phyloP scores from a whole-genome alignment of 108 stramenopile species.

The Nitzschia putrida region DNA sequence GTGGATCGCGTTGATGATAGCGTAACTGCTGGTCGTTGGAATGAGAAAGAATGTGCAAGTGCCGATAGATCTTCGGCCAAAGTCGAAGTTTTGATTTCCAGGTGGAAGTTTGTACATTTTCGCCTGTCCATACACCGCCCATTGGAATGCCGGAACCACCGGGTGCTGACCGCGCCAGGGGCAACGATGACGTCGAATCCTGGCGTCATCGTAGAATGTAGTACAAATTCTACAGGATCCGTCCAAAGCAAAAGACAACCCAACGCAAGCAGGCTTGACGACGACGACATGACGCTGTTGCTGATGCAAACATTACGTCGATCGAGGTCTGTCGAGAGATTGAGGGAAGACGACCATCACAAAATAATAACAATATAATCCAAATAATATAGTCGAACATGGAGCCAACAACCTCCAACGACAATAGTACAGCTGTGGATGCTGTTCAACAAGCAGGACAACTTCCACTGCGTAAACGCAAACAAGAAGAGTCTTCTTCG shows the following conservation, averaged over 20 bases:
- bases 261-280: background rate
- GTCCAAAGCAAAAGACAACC: too few relatives aligned
- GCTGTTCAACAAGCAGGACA: background rate
- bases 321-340: too few relatives aligned
- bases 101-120: too few relatives aligned
- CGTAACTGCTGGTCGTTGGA: background rate
- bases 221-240: too few relatives aligned
- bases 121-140: too few relatives aligned
- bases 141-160: too few relatives aligned
- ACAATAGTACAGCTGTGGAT: background rate
- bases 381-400: background rate
- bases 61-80: too few relatives aligned
- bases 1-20: background rate
- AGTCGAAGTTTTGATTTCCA: too few relatives aligned
- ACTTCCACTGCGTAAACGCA: conserved; percentile 14
- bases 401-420: background rate
- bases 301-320: conserved; percentile 26
- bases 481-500: background rate
- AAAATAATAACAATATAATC: background rate
- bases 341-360: background rate
- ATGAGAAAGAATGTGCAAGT: too few relatives aligned
- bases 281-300: conserved; percentile 4
- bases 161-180: too few relatives aligned
- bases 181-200: too few relatives aligned
- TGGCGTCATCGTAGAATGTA: too few relatives aligned